Base-by-base conservation (phyloP, 139 green algal genomes). In the Ettlia oleoabundans region DNA sequence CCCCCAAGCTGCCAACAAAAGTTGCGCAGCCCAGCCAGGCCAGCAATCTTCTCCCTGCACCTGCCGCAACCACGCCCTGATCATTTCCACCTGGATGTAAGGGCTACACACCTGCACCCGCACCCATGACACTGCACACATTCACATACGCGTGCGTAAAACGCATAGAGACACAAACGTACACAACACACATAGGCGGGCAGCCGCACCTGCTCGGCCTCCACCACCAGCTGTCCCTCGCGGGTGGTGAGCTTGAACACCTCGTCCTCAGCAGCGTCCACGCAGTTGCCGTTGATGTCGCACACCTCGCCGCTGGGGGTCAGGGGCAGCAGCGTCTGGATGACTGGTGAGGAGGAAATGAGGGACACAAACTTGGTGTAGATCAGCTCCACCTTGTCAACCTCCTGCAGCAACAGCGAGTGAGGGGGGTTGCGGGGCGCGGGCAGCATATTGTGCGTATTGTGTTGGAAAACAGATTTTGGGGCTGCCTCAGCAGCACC, bases 291-390 rank as follows among this genome's bases (percentile, higher is more conserved):
- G 79, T 92, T 78, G 64, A 80, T 69, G 64, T 78, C 64, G 71
- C 76, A 82, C 19, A 88, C 81, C 81, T 88, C 78, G 77, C 86
- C 40, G 51, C 83, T n/a, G 58, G 95, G 92, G 69, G 95, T 95
- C 47, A 99, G 89, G 35, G 96, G 96, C 86, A 99, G 91, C 77
- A 99, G 89, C 7, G 96, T 98, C 91, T 99, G 96, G 66, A 99
- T 90, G 69, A 93, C 93, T 40, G 96, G 97, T 58, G 93, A 70
- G 53, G 91, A 94, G 47, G 88, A 86, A 82, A 99, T 98, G 37
- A 99, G 93, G 26, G 95, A 99, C 67, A 99, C 90, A 88, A 99
- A 99, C 92, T 98, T 98, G 81, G 97, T 99, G 93, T 95, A 99
- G 35, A 99, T 84, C 64, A 99, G 87, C 91, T 99, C 96, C 64